phyloP scores from a whole-genome alignment of 2,329 filamentous ascomycete species.

The Fusarium sp. region DNA sequence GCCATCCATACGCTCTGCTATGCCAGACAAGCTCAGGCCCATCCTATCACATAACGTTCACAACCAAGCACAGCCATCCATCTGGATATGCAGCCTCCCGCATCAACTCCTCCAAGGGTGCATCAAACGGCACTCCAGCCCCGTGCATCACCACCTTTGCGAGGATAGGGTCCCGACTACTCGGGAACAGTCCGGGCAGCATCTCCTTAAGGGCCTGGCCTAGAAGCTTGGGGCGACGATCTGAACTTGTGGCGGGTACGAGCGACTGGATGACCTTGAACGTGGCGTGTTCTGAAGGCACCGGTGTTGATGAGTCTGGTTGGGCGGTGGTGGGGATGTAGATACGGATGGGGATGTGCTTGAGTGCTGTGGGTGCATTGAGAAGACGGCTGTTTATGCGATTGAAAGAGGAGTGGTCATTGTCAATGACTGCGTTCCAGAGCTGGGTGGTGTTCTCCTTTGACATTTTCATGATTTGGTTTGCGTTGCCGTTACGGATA shows the following conservation, averaged over 20 bases:
- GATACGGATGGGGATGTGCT: constrained; percentile 85
- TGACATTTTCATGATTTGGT: constrained; percentile 88
- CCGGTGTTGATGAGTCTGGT: constrained; percentile 46
- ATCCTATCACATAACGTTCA: constrained; percentile 69
- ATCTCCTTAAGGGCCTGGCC: constrained; percentile 79
- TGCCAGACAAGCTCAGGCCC: constrained; percentile 1
- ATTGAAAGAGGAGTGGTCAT: constrained; percentile 77
- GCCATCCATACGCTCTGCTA: constrained; percentile 27
- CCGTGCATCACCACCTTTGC: constrained; percentile 89
- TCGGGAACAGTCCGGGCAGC: constrained; percentile 86
- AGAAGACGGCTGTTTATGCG: constrained; percentile 80
- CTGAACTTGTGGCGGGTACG: constrained; percentile 59
- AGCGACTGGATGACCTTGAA: constrained; percentile 81
- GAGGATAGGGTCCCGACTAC: constrained; percentile 81
- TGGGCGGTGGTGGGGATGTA: constrained; percentile 75
- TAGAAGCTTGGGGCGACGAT: constrained; percentile 61
- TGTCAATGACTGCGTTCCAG: constrained; percentile 82
- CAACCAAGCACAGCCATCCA: constrained; percentile 86
- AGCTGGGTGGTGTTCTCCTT: constrained; percentile 84
- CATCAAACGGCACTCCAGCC: constrained; percentile 79
- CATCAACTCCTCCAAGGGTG: constrained; percentile 84
- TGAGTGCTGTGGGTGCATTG: constrained; percentile 76
- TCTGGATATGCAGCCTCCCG: constrained; percentile 86
- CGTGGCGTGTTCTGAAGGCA: constrained; percentile 54
- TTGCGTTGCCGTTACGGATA: constrained; percentile 85